Percentiles rank a stretch among this genome's conserved stretches.
These are phyloP conservation scores for Stagonosporopsis vannaccii DNA, from an alignment of 2,329 filamentous ascomycete genomes.

Conservation along the genomic window DNA sequence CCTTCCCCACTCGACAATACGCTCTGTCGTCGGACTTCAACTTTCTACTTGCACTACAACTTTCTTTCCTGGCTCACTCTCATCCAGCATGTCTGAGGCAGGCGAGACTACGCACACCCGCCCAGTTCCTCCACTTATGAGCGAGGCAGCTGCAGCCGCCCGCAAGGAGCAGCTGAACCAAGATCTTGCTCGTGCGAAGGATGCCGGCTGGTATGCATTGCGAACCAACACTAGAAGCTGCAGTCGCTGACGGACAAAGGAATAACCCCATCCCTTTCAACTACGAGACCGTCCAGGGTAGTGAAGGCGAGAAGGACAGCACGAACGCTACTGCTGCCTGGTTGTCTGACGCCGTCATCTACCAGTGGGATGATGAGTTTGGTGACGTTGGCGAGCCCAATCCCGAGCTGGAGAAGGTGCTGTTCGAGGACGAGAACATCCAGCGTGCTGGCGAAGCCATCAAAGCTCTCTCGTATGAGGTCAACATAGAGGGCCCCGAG, in stretches of 20 bases:
- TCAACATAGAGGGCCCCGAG: conserved; percentile 58
- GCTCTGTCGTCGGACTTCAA: neutral
- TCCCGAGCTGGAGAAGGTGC: conserved; percentile 72
- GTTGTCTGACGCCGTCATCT: conserved; percentile 69
- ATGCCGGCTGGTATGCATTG: conserved; percentile 53
- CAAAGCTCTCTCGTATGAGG: conserved; percentile 64
- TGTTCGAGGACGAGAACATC: conserved; percentile 69
- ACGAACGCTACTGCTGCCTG: conserved; percentile 45
- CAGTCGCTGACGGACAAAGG: conserved; percentile 6
- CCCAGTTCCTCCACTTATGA: conserved; percentile 11
- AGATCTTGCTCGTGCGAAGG: conserved; percentile 38
- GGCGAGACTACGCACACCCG: conserved; percentile 6
- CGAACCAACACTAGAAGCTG: too few relatives aligned
- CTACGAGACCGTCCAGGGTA: conserved; percentile 52
- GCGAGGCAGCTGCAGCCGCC: conserved; percentile 14
- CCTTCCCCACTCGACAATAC: neutral
- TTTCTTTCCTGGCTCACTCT: neutral
- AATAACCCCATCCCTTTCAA: conserved; percentile 56
- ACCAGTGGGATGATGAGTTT: conserved; percentile 84
- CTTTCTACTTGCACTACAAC: neutral
- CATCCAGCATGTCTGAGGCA: conserved; percentile 12
- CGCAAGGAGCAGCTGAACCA: conserved; percentile 36
- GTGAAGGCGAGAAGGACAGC: conserved; percentile 31
- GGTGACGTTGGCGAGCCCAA: conserved; percentile 83
- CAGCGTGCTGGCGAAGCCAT: conserved; percentile 68